Evolutionary conservation across 768 basidiomycete genomes (phyloP), one percentile per base, ranked within the genome.

Genomic region (Sarcodon aspratus): DNA sequence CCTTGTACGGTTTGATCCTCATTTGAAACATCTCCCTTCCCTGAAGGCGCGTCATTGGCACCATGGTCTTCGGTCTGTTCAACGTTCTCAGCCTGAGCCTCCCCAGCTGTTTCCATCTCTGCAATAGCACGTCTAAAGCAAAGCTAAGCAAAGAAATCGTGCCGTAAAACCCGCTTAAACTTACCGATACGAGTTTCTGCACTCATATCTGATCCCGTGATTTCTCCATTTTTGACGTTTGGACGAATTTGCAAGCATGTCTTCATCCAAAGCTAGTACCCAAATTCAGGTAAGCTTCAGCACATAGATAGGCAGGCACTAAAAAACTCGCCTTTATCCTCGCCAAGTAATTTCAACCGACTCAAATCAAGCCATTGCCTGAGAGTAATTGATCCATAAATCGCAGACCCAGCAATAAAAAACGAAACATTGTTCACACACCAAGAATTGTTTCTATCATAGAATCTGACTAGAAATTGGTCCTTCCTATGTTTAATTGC

Each of bases 391-490:
- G 9, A 32, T 3, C 32, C 44, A 36, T 27, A 48, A 38, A n/a
- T 42, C 53, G 9, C 51, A 18, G n/a, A 45, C 35, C 36, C 47
- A 48, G 12, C 21, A 15, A 38, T 13, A 15, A 35, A 8, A 33
- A 12, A 35, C 3, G 27, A 7, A 32, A 44, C 21, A 38, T 7
- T 5, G 4, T 32, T 12, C 1, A 57, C 74, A 11, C 56, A 79
- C 85, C 89, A 85, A 52, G 82, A 74, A 53, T 71, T 66, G 1
- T 66, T 59, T 46, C 75, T 76, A 59, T 93, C 90, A 61, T 74
- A 93, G 66, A 91, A 95, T 43, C 77, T 80, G n/a, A 93, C 75
- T 38, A 91, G 71, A 58, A 82, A 78, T 4, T 79, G 46, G 27
- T 67, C 67, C 9, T 66, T 67, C 27, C 72, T 68, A 18, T 65